Evolutionary conservation across 148 eudicot genomes (phyloP), one percentile per base, ranked within the genome.

Genomic region (Chenopodium album): DNA sequence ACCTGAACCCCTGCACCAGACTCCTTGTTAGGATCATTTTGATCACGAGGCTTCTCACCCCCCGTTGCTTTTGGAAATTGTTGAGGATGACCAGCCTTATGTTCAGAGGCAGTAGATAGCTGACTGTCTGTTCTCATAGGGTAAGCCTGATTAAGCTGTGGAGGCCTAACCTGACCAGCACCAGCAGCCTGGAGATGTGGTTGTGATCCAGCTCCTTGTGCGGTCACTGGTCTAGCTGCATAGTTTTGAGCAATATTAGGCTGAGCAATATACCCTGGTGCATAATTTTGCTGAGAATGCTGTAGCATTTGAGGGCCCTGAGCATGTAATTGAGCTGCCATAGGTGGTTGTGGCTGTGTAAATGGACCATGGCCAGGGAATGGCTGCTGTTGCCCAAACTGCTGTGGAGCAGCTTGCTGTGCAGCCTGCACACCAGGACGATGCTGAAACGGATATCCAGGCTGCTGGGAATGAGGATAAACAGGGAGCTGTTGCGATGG

Each of bases 351-450:
- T 76, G 85, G 89, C 17, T 81, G 90, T 44, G 64, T 79, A 71
- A 69, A 82, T 67, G 85, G 81, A 52, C 89, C 86, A 77, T 91
- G 91, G 32, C 82, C 88, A 31, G 84, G 85, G 72, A 87, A 86
- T 17, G 89, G 66, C 75, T 89, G 93, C 56, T 85, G 92, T 66
- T 92, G 98, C 82, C 83, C 79, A 83, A 88, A 85, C 62, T 87
- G 90, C 69, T 89, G 97, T 59, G 90, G 79, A 34, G 82, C 60
- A 78, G 87, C 77, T 71, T 89, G 92, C 52, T 89, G 97, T 60
- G 80, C 83, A 69, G 90, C 88, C 82, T 87, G 93, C 82, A 87
- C 71, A 54, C 80, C 85, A 83, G 98, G 89, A 69, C 86, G 94
- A 62, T 88, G 91, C 76, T 85, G 96, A 84, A 74, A 79, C 32